A percentile compares a stretch with the other conserved stretches of the same genome.
Evolutionary conservation across 108 stramenopile species (phyloP).

Genomic region (Cyclotella baltica): DNA sequence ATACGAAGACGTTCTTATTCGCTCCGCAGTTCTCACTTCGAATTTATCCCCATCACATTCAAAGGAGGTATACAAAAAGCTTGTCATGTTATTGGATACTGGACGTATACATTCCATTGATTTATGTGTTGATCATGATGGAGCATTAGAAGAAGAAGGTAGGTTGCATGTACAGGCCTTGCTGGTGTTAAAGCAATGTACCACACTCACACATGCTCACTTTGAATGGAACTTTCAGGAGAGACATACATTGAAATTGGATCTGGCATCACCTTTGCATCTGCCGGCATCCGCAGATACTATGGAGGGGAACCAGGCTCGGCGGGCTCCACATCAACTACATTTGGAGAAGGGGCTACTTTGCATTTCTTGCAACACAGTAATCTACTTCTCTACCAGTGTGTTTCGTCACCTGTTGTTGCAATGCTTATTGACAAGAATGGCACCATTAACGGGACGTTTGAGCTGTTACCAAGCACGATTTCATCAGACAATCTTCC

Average conservation of each 20-base stretch:
- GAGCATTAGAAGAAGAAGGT: slow-evolving; percentile 51
- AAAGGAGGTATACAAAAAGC: slow-evolving; percentile 36
- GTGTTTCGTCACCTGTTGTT: slow-evolving; percentile 63
- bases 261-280: slow-evolving; percentile 59
- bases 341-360: slow-evolving; percentile 72
- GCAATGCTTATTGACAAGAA: slow-evolving; percentile 64
- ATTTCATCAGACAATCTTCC: slow-evolving; percentile 54
- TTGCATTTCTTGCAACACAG: slow-evolving; percentile 63
- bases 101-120: slow-evolving; percentile 67
- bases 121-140: slow-evolving; percentile 53
- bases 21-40: slow-evolving; percentile 42
- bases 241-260: slow-evolving; percentile 58
- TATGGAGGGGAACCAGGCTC: slow-evolving; percentile 41
- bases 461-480: slow-evolving; percentile 72
- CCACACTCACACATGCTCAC: not conserved
- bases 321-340: slow-evolving; percentile 50
- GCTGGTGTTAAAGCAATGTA: not conserved
- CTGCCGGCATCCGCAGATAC: slow-evolving; percentile 55
- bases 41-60: slow-evolving; percentile 24
- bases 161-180: not conserved
- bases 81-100: slow-evolving; percentile 68
- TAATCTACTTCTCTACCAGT: slow-evolving; percentile 74
- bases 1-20: slow-evolving; percentile 54
- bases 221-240: slow-evolving; percentile 3
- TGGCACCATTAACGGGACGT: slow-evolving; percentile 64